A percentile compares a stretch with the other conserved stretches of the same genome.
Evolutionary conservation across 2,329 filamentous ascomycete genomes (phyloP).

Genomic region (Ceratocystis diversiconidia): DNA sequence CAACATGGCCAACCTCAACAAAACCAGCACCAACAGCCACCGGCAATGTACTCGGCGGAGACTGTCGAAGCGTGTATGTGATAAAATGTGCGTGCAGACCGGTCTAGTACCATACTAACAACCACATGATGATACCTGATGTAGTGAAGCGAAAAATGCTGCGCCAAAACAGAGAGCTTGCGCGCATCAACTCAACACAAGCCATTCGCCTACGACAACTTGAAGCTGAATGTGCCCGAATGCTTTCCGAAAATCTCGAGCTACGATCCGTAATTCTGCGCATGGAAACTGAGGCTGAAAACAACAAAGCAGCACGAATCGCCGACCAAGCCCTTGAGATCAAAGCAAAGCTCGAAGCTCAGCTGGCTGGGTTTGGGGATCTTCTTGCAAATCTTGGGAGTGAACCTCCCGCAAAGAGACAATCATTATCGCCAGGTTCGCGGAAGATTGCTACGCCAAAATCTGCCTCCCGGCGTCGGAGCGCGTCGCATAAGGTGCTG

Average conservation of each 20-base stretch:
- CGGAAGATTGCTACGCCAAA: slow-evolving; percentile 31
- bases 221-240: slow-evolving; percentile 58
- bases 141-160: slow-evolving; percentile 66
- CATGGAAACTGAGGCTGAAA: slow-evolving; percentile 52
- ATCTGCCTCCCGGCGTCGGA: slow-evolving; percentile 31
- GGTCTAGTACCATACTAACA: not conserved
- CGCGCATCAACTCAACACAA: slow-evolving; percentile 62
- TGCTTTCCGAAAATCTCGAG: slow-evolving; percentile 66
- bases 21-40: not conserved
- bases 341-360: slow-evolving; percentile 55
- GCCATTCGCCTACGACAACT: slow-evolving; percentile 62
- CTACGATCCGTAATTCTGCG: slow-evolving; percentile 56
- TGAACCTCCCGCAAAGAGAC: slow-evolving; percentile 41
- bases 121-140: slow-evolving; percentile 18
- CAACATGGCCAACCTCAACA: slow-evolving; percentile 30
- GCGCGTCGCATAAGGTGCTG: slow-evolving; percentile 42
- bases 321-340: slow-evolving; percentile 55
- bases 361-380: slow-evolving; percentile 54
- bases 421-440: slow-evolving; percentile 26
- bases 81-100: not conserved
- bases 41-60: slow-evolving; percentile 30
- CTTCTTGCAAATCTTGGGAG: slow-evolving; percentile 52
- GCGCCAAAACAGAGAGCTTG: slow-evolving; percentile 72
- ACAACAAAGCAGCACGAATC: slow-evolving; percentile 43
- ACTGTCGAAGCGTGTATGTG: slow-evolving; percentile 56